These are phyloP conservation scores for Talaromyces verruculosus DNA, from an alignment of 2,329 filamentous ascomycete species.

Conservation along the genomic window DNA sequence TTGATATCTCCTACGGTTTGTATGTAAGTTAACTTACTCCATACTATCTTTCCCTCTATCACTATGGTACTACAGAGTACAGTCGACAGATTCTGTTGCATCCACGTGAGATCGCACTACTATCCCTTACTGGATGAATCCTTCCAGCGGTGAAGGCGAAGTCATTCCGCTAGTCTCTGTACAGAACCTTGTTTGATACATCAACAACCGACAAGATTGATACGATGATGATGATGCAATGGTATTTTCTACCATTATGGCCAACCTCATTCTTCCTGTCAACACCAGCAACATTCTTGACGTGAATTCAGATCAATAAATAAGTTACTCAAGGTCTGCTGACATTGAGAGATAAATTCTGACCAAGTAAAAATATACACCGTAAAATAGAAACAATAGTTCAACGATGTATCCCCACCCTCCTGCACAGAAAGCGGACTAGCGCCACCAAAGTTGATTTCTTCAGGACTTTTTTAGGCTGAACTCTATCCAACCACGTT, in stretches of 20 bases:
- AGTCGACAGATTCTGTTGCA: background rate
- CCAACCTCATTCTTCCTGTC: background rate
- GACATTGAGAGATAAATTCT: background rate
- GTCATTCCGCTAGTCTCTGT: background rate
- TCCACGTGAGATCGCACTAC: background rate
- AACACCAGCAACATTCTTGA: background rate
- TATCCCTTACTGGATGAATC: background rate
- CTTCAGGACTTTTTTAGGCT: background rate
- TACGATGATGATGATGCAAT: background rate
- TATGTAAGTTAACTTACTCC: background rate
- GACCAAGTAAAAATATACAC: background rate
- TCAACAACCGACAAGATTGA: background rate
- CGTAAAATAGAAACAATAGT: background rate
- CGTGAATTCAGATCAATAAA: background rate
- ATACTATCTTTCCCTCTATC: background rate
- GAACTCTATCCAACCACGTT: constrained; percentile 15
- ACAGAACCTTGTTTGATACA: background rate
- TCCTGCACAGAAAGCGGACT: background rate
- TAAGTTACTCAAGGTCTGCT: background rate
- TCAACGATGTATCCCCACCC: background rate
- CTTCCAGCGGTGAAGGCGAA: background rate
- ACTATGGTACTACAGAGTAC: background rate
- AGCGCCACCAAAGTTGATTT: constrained; percentile 1
- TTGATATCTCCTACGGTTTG: background rate
- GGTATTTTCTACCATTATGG: background rate